phyloP scores from a whole-genome alignment of 345 rosid genomes.

The Kandelia obovata region DNA sequence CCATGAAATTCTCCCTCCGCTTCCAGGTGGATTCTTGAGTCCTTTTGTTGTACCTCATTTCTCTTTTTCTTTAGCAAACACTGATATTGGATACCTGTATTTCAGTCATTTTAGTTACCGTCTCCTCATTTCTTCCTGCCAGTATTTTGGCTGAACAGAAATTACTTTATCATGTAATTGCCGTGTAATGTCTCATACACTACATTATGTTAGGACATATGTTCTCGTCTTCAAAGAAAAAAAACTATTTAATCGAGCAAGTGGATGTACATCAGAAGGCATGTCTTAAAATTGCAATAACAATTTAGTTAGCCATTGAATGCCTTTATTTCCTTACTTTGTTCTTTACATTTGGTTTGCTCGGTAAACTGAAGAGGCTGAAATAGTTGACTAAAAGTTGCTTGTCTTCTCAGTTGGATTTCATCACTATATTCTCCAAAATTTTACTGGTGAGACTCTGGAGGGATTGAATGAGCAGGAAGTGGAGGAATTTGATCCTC shows the following conservation, averaged over 20 bases:
- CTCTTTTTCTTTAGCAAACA: not conserved
- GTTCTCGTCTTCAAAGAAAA: too few species aligned
- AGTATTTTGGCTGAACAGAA: too few species aligned
- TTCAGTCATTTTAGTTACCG: not conserved
- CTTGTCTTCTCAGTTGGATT: slow-evolving; percentile 56
- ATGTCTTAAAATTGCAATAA: too few species aligned
- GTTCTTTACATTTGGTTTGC: too few species aligned
- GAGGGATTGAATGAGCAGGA: slow-evolving; percentile 49
- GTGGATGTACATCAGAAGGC: too few species aligned
- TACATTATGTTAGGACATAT: too few species aligned
- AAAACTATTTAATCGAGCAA: too few species aligned
- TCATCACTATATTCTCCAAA: slow-evolving; percentile 64
- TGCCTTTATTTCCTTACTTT: too few species aligned
- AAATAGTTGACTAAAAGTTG: slow-evolving; percentile 10
- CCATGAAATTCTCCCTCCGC: slow-evolving; percentile 95
- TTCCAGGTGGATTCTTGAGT: slow-evolving; percentile 57
- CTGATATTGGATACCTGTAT: not conserved
- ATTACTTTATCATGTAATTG: too few species aligned
- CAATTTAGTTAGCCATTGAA: too few species aligned
- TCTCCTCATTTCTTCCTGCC: not conserved
- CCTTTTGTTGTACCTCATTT: not conserved
- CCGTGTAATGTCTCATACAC: too few species aligned
- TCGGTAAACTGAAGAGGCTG: not conserved
- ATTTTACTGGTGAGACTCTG: slow-evolving; percentile 45
- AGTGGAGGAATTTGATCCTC: slow-evolving; percentile 74